These are phyloP conservation scores for Aspergillus vadensis DNA, from an alignment of 2,329 filamentous ascomycete genomes.

Conservation along the genomic window DNA sequence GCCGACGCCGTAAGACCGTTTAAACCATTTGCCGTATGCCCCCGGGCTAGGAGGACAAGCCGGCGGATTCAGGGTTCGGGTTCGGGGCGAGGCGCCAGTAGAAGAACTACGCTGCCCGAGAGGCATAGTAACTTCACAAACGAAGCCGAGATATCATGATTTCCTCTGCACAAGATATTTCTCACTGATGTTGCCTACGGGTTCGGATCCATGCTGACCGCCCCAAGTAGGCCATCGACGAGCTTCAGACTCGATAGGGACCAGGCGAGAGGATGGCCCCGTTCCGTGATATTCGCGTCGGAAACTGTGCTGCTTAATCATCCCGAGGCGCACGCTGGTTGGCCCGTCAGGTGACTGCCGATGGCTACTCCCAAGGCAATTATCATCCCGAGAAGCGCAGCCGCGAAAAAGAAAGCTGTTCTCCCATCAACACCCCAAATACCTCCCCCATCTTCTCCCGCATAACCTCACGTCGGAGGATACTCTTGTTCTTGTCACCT, in stretches of 20 bases:
- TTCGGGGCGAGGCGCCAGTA: neutral
- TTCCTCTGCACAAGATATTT: neutral
- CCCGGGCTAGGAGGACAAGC: neutral
- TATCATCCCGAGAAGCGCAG: conserved; percentile 33
- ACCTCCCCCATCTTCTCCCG: conserved; percentile 14
- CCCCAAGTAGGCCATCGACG: neutral
- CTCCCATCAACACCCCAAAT: conserved; percentile 23
- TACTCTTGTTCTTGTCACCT: conserved; percentile 13
- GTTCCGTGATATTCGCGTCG: conserved; percentile 39
- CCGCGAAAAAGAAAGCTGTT: conserved; percentile 42
- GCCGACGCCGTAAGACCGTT: conserved; percentile 9
- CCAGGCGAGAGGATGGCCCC: neutral
- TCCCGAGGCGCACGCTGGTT: conserved; percentile 29
- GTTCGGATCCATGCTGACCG: neutral
- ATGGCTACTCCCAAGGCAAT: conserved; percentile 23
- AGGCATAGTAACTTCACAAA: neutral
- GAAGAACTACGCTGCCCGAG: neutral
- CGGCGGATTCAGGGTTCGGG: neutral
- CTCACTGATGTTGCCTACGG: neutral
- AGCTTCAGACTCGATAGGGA: neutral
- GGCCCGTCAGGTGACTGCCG: conserved; percentile 28
- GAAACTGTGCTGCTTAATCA: conserved; percentile 33
- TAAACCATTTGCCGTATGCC: conserved; percentile 23
- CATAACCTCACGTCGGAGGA: conserved; percentile 19
- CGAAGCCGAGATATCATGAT: neutral